Conservation (phyloP, 2,329 filamentous ascomycete species). For the Fusarium gaditjirri region DNA sequence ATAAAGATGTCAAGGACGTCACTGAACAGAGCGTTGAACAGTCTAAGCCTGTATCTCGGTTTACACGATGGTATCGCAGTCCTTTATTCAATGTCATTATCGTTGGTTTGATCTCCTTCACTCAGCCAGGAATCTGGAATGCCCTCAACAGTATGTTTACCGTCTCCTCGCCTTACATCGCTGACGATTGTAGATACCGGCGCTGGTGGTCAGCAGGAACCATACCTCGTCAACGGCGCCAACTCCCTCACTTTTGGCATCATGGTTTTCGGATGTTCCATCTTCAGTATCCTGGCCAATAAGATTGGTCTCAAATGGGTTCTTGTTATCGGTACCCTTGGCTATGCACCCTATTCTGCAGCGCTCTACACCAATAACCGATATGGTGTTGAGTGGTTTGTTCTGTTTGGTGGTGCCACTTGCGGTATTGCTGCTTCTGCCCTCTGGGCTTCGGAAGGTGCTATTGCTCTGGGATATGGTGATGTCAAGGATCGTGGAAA, state of each 20-base stretch:
- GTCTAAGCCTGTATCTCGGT: constrained; percentile 35
- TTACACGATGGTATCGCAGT: constrained; percentile 41
- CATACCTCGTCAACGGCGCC: constrained; percentile 53
- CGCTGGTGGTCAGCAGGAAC: constrained; percentile 63
- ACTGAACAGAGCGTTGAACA: constrained; percentile 23
- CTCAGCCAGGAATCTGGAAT: constrained; percentile 64
- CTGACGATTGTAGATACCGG: constrained; percentile 51
- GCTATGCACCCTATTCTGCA: constrained; percentile 61
- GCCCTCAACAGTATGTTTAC: constrained; percentile 57
- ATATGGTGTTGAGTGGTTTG: constrained; percentile 63
- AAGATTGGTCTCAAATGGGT: constrained; percentile 60
- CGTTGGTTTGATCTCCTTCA: constrained; percentile 63
- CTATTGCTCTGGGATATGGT: constrained; percentile 61
- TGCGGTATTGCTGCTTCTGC: constrained; percentile 62
- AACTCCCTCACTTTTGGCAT: constrained; percentile 49
- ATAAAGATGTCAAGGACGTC: constrained; percentile 30
- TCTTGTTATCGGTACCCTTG: constrained; percentile 57
- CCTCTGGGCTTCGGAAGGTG: constrained; percentile 63
- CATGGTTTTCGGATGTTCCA: constrained; percentile 57
- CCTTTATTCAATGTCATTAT: constrained; percentile 62
- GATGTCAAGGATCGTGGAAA: constrained; percentile 58
- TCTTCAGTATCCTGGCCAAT: constrained; percentile 58
- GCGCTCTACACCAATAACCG: constrained; percentile 62
- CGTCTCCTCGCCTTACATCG: rapidly evolving
- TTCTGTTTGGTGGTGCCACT: constrained; percentile 59